Evolutionary conservation across 2,329 filamentous ascomycete genomes (phyloP).

Genomic region (Metarhizium rileyi): DNA sequence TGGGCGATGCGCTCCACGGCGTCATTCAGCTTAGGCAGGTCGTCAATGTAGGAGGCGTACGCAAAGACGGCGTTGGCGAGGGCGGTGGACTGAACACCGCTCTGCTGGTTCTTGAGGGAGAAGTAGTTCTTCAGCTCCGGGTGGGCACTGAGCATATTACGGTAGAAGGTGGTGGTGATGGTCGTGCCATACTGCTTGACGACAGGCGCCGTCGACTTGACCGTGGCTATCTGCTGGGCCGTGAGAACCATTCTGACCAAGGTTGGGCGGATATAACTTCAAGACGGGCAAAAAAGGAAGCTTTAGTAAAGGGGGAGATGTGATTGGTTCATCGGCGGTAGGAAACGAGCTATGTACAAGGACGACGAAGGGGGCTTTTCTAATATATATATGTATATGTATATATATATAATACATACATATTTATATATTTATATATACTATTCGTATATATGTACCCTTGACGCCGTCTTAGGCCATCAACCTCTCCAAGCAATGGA

Average conservation of each 20-base stretch:
- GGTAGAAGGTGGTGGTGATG: conserved; percentile 67
- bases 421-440: too few relatives aligned
- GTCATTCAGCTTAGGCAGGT: conserved; percentile 48
- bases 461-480: too few relatives aligned
- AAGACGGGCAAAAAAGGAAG: not conserved
- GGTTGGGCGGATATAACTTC: not conserved
- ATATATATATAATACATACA: too few relatives aligned
- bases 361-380: too few relatives aligned
- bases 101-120: conserved; percentile 59
- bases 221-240: conserved; percentile 53
- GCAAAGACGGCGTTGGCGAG: conserved; percentile 60
- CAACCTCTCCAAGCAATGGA: not conserved
- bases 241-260: conserved; percentile 39
- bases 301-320: not conserved
- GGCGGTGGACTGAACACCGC: conserved; percentile 58
- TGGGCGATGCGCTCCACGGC: conserved; percentile 61
- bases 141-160: conserved; percentile 53
- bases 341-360: too few relatives aligned
- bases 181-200: conserved; percentile 56
- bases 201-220: conserved; percentile 70
- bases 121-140: conserved; percentile 62
- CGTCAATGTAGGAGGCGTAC: conserved; percentile 64
- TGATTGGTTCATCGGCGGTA: not conserved
- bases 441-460: too few relatives aligned
- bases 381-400: too few relatives aligned